Conservation (phyloP, 1,284 basidiomycete genomes). For the Marasmius fiardii region DNA sequence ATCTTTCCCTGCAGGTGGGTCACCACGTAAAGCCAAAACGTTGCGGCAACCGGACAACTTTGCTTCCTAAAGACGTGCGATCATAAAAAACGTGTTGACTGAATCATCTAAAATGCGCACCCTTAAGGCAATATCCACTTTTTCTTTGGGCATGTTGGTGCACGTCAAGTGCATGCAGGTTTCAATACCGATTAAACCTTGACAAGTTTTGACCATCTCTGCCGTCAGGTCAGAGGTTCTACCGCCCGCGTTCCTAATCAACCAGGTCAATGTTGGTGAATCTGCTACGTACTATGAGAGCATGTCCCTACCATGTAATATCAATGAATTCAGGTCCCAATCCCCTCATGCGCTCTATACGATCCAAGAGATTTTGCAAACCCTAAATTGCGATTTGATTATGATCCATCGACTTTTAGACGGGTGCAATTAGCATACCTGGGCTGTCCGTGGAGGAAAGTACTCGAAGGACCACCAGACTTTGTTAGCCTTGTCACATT, state of each 20-base stretch:
- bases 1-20: conserved; percentile 85
- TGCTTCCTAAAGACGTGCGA: conserved; percentile 61
- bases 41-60: conserved; percentile 92
- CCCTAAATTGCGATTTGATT: conserved; percentile 49
- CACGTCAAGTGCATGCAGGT: conserved; percentile 99
- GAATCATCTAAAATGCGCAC: conserved; percentile 42
- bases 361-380: conserved; percentile 91
- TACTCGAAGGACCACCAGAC: conserved; percentile 97
- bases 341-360: conserved; percentile 96
- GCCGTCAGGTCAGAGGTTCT: conserved; percentile 90
- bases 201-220: conserved; percentile 96
- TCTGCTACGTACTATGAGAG: conserved; percentile 4
- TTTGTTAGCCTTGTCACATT: conserved; percentile 78
- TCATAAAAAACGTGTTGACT: not conserved
- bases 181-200: conserved; percentile 89
- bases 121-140: conserved; percentile 86
- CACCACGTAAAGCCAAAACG: conserved; percentile 92
- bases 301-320: conserved; percentile 80
- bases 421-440: conserved; percentile 47
- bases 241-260: conserved; percentile 88
- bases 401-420: conserved; percentile 4
- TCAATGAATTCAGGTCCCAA: conserved; percentile 98
- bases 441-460: conserved; percentile 93
- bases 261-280: conserved; percentile 9
- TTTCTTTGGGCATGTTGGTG: conserved; percentile 95